These are phyloP conservation scores for Chrysoporthe puriensis DNA, from an alignment of 2,329 filamentous ascomycete species.

Conservation along the genomic window DNA sequence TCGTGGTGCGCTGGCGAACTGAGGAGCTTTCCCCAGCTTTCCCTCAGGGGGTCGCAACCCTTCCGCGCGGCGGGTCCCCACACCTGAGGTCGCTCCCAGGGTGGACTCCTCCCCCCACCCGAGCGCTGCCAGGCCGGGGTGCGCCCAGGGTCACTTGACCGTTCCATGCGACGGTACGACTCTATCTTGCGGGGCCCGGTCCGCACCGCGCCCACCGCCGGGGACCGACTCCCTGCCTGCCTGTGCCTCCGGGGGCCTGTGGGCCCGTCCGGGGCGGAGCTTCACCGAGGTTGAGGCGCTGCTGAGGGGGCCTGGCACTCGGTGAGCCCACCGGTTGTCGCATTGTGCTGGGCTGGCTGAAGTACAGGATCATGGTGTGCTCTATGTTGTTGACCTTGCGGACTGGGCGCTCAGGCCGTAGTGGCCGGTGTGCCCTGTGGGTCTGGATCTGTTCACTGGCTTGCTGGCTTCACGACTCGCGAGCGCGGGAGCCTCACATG, in stretches of 20 bases:
- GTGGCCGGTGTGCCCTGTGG: background rate
- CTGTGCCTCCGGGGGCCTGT: slow-evolving; percentile 4
- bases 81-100: background rate
- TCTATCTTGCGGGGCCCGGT: slow-evolving; percentile 13
- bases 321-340: background rate
- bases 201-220: slow-evolving; percentile 4
- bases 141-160: slow-evolving; percentile 2
- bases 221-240: background rate
- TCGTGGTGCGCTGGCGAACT: background rate
- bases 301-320: background rate
- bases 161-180: background rate
- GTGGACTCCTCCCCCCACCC: background rate
- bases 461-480: background rate
- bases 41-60: background rate
- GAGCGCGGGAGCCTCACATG: background rate
- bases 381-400: background rate
- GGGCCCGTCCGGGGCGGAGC: background rate
- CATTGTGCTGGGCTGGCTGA: background rate
- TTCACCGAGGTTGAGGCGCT: background rate
- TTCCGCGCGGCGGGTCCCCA: background rate
- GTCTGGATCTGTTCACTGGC: background rate
- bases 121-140: background rate
- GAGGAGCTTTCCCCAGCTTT: slow-evolving; percentile 5
- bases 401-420: background rate
- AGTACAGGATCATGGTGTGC: background rate